Evolutionary conservation across 257 asterid genomes (phyloP).

Genomic region (Galeopsis tetrahit): DNA sequence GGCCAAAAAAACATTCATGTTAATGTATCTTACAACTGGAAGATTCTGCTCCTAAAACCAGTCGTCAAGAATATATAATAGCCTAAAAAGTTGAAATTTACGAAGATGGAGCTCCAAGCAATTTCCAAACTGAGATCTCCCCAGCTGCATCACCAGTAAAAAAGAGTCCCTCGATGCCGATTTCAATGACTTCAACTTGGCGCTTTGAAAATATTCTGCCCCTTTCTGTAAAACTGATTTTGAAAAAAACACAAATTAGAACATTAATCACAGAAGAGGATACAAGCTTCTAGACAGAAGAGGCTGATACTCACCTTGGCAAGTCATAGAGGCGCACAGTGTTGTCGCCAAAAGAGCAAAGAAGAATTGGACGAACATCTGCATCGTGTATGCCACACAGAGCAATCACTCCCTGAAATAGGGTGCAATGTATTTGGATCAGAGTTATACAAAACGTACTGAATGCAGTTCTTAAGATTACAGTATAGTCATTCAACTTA

Average conservation of each 20-base stretch:
- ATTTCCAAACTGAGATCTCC: neutral
- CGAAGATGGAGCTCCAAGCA: constrained; percentile 24
- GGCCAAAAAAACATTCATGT: too few species aligned
- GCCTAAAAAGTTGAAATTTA: too few species aligned
- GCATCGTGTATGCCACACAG: constrained; percentile 32
- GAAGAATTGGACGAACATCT: constrained; percentile 48
- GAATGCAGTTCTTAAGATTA: too few species aligned
- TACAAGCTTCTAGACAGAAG: neutral
- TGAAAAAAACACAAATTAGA: neutral
- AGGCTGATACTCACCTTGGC: constrained; percentile 49
- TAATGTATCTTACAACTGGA: too few species aligned
- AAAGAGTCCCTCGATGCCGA: too few species aligned
- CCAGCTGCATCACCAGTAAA: too few species aligned
- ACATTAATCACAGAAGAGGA: constrained; percentile 15
- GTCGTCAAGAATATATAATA: too few species aligned
- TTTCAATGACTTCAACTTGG: too few species aligned
- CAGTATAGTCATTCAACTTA: too few species aligned
- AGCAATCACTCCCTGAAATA: constrained; percentile 42
- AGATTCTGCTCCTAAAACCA: too few species aligned
- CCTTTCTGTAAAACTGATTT: constrained; percentile 51
- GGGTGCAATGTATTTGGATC: neutral
- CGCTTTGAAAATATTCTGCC: too few species aligned
- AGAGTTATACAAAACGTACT: neutral
- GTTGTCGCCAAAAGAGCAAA: constrained; percentile 45
- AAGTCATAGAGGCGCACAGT: constrained; percentile 32